Evolutionary conservation across 441 rosid species (phyloP), one percentile per base, ranked within the genome.

Genomic region (Dalechampia spathulata): DNA sequence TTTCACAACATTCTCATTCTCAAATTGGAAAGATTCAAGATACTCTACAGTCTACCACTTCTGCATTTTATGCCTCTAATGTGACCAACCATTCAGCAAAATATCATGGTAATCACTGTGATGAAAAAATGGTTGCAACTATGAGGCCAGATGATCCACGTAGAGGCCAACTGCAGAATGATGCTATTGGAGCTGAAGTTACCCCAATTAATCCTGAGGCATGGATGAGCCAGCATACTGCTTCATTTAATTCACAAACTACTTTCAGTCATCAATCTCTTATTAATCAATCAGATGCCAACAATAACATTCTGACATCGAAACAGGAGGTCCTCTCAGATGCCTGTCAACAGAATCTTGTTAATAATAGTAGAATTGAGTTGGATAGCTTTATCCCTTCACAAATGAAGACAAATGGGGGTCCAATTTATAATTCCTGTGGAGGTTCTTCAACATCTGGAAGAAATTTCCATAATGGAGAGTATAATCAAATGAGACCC

Each of bases 171-270:
- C 60, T 57, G 54, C 58, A 38, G 32, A 50, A 55, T 61, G 54
- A 62, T 46, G 69, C 28, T 66, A 66, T 69, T 39, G 69, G 78
- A 15, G 70, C 75, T 63, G 74, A 79, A 70, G 71, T 70, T 16
- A 63, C 68, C 41, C 64, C 76, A 41, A 61, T 76, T 6, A 75
- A 72, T 60, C 72, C 68, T 7, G 76, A 74, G 42, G 58, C 64
- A 8, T 72, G 81, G 85, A 50, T 62, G 52, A 74, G 75, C 56
- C 83, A 79, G 62, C 83, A 60, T 57, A 68, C 62, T 71, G 58
- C 83, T 40, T 69, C 72, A 48, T 36, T 40, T 42, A 57, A 61
- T 63, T 67, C 62, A 9, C 57, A 65, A 59, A 38, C 70, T 49
- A 54, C 57, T 51, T 72, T 57, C 45, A 64, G 52, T 68, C 57